Conservation (phyloP, 305 asterid genomes). For the Solanum hybrid region DNA sequence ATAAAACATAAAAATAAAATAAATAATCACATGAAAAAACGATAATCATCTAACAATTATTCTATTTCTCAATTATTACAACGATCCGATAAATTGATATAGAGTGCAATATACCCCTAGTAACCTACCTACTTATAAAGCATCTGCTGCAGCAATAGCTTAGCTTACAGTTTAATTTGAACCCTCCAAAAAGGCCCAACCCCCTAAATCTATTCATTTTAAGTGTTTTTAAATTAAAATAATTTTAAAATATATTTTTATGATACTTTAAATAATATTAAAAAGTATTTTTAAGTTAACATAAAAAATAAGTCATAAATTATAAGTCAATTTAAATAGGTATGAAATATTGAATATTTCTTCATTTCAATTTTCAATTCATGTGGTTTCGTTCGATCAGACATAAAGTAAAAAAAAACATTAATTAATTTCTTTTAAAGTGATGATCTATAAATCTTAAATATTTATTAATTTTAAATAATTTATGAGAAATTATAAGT, state of each 20-base stretch:
- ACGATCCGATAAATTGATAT: not conserved
- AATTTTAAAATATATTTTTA: no score
- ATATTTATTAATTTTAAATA: no score
- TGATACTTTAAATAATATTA: no score
- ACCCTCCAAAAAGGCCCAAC: not conserved
- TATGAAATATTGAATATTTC: not conserved
- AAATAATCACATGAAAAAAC: no score
- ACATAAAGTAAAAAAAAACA: fast-evolving
- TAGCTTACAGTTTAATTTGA: not conserved
- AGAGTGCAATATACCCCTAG: not conserved
- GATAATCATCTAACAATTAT: no score
- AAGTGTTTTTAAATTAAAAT: no score
- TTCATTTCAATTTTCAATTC: not conserved
- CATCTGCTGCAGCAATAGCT: not conserved
- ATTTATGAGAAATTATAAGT: no score
- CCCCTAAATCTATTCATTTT: no score
- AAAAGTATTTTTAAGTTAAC: no score
- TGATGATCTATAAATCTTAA: not conserved
- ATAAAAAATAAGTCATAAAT: no score
- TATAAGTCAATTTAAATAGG: not conserved
- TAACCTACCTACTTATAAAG: not conserved
- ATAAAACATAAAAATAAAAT: no score
- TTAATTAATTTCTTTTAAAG: not conserved
- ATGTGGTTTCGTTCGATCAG: not conserved
- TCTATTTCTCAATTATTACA: no score